These are phyloP conservation scores for Physcomitrium patens DNA, from an alignment of 225 moss, liverwort and hornwort species.

Conservation along the genomic window DNA sequence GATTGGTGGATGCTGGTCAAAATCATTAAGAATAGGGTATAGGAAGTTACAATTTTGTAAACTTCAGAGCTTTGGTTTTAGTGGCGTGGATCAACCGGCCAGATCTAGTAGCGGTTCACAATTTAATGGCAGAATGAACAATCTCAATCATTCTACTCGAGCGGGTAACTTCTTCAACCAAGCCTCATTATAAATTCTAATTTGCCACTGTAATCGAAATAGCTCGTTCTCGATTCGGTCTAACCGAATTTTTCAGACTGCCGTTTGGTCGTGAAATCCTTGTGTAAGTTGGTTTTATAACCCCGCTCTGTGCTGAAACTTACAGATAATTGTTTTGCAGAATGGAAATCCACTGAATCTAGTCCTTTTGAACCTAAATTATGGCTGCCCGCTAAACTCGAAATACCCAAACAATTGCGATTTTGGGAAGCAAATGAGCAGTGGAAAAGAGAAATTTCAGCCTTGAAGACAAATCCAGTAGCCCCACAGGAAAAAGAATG, in stretches of 20 bases:
- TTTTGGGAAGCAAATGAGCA: constrained; percentile 64
- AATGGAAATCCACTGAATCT: constrained; percentile 47
- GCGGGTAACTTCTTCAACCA: constrained; percentile 35
- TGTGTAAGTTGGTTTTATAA: neutral
- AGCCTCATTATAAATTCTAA: neutral
- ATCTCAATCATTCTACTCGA: constrained; percentile 21
- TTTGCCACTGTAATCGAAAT: too few relatives aligned
- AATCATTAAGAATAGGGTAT: constrained; percentile 23
- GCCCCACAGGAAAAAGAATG: constrained; percentile 31
- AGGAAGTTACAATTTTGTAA: neutral
- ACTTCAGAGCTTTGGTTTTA: constrained; percentile 30
- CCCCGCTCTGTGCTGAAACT: constrained; percentile 21
- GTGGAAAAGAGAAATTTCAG: constrained; percentile 40
- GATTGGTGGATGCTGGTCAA: constrained; percentile 19
- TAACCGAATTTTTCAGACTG: neutral
- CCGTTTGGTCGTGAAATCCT: neutral
- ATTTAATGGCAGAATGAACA: constrained; percentile 9
- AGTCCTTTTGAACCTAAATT: constrained; percentile 43
- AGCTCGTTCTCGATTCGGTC: too few relatives aligned
- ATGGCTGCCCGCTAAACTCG: constrained; percentile 41
- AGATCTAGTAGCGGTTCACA: constrained; percentile 20
- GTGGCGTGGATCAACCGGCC: constrained; percentile 10
- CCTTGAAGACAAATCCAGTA: constrained; percentile 12
- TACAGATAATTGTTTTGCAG: constrained; percentile 30
- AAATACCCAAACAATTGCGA: constrained; percentile 54